A percentile compares a stretch with the other conserved stretches of the same genome.
Conservation (phyloP, 768 basidiomycete genomes). For the Rhizopogon vinicolor region DNA sequence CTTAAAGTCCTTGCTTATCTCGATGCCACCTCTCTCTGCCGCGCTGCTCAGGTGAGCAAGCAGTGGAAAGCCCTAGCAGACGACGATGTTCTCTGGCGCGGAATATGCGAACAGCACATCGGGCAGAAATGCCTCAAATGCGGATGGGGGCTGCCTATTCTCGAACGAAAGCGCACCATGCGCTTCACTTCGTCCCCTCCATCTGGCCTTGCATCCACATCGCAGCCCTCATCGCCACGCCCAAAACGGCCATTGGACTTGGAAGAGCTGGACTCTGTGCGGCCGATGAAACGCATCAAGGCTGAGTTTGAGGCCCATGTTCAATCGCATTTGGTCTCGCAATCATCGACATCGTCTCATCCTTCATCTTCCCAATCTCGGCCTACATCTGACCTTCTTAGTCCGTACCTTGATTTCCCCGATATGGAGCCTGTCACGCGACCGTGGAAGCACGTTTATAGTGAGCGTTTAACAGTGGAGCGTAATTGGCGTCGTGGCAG, state of each 20-base stretch:
- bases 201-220: slow-evolving; percentile 14
- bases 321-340: not conserved
- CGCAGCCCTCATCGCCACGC: slow-evolving; percentile 14
- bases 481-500: slow-evolving; percentile 96
- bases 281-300: slow-evolving; percentile 49
- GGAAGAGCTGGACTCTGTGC: slow-evolving; percentile 18
- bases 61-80: slow-evolving; percentile 88
- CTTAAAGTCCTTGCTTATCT: slow-evolving; percentile 85
- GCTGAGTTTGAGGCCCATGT: slow-evolving; percentile 10
- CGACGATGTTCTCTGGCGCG: slow-evolving; percentile 92
- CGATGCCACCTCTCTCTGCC: slow-evolving; percentile 89
- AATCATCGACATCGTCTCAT: slow-evolving; percentile 13
- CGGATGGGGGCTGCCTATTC: slow-evolving; percentile 92
- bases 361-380: slow-evolving; percentile 9
- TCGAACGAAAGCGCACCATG: slow-evolving; percentile 65
- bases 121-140: slow-evolving; percentile 96
- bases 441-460: slow-evolving; percentile 98
- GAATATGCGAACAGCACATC: slow-evolving; percentile 98
- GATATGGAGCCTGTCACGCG: slow-evolving; percentile 51
- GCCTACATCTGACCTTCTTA: not conserved
- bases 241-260: slow-evolving; percentile 39
- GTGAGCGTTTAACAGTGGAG: slow-evolving; percentile 93
- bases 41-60: slow-evolving; percentile 86
- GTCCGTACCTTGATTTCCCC: slow-evolving; percentile 22
- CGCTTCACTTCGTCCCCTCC: slow-evolving; percentile 37